Conservation (phyloP, 495 filamentous ascomycete genomes). For the Xeromyces bisporus region DNA sequence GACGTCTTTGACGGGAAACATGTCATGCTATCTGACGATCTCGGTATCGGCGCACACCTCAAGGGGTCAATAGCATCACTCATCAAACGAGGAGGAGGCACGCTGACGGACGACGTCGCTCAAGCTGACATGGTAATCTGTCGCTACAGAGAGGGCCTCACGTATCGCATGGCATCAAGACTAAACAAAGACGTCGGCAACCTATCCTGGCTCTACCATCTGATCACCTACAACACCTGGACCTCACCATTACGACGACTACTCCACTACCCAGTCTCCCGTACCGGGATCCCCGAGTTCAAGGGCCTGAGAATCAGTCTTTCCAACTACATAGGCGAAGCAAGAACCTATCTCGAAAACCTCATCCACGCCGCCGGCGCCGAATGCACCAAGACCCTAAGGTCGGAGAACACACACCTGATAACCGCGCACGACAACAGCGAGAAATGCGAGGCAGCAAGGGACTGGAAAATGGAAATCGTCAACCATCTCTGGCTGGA, state of each 20-base stretch:
- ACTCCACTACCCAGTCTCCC: slow-evolving; percentile 76
- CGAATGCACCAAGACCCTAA: slow-evolving; percentile 82
- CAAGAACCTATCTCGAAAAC: slow-evolving; percentile 83
- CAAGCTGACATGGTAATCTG: slow-evolving; percentile 71
- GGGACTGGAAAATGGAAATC: slow-evolving; percentile 79
- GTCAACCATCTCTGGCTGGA: slow-evolving; percentile 96
- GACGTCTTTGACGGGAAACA: slow-evolving; percentile 39
- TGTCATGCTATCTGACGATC: slow-evolving; percentile 46
- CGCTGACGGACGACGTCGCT: slow-evolving; percentile 46
- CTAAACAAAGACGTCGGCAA: slow-evolving; percentile 72
- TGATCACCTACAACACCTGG: slow-evolving; percentile 79
- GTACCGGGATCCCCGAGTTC: slow-evolving; percentile 62
- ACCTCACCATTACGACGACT: slow-evolving; percentile 63
- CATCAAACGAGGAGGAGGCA: slow-evolving; percentile 50
- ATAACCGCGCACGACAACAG: slow-evolving; percentile 75
- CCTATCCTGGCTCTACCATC: slow-evolving; percentile 79
- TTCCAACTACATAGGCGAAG: slow-evolving; percentile 92
- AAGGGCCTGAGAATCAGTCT: slow-evolving; percentile 59
- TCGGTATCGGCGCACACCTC: slow-evolving; percentile 49
- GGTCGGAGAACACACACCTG: slow-evolving; percentile 83
- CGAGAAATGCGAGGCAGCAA: slow-evolving; percentile 81
- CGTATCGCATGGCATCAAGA: slow-evolving; percentile 62
- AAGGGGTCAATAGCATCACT: slow-evolving; percentile 49
- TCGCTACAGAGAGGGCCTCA: slow-evolving; percentile 62
- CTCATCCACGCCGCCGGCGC: slow-evolving; percentile 68